These are phyloP conservation scores for Butyriboletus loyo DNA, from an alignment of 768 basidiomycete genomes.

Conservation along the genomic window DNA sequence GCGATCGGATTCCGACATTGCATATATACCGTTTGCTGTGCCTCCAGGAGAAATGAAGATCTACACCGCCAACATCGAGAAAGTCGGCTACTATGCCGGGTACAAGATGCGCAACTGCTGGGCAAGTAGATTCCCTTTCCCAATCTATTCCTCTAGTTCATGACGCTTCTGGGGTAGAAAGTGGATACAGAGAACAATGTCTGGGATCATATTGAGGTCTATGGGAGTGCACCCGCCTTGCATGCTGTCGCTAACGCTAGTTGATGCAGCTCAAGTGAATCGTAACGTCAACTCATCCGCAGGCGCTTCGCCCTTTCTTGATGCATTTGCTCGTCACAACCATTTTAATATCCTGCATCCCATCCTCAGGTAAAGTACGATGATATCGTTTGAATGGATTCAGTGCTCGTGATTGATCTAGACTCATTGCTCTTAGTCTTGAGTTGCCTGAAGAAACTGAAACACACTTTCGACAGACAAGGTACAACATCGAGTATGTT, in stretches of 20 bases:
- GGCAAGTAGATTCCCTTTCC: conserved; percentile 29
- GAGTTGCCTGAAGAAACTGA: conserved; percentile 52
- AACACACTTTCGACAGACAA: conserved; percentile 40
- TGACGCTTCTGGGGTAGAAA: conserved; percentile 36
- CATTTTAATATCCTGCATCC: conserved; percentile 50
- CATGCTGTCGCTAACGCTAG: neutral
- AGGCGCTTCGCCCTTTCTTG: conserved; percentile 42
- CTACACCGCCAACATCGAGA: conserved; percentile 38
- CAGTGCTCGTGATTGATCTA: conserved; percentile 9
- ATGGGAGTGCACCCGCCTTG: conserved; percentile 42
- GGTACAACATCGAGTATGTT: conserved; percentile 39
- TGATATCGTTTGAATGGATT: neutral
- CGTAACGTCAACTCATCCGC: conserved; percentile 49
- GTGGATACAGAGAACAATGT: conserved; percentile 50
- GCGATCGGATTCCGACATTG: conserved; percentile 46
- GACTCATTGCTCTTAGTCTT: conserved; percentile 48
- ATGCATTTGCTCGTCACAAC: conserved; percentile 47
- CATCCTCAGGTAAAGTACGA: conserved; percentile 38
- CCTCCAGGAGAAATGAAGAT: conserved; percentile 39
- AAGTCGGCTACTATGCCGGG: conserved; percentile 45
- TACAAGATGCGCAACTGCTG: conserved; percentile 50
- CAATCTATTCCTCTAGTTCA: neutral
- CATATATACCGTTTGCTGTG: conserved; percentile 43
- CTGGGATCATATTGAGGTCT: conserved; percentile 61
- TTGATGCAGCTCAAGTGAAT: conserved; percentile 37